Base-by-base conservation (phyloP, 371 early-diverging fungal species). In the Mucor racemosus region DNA sequence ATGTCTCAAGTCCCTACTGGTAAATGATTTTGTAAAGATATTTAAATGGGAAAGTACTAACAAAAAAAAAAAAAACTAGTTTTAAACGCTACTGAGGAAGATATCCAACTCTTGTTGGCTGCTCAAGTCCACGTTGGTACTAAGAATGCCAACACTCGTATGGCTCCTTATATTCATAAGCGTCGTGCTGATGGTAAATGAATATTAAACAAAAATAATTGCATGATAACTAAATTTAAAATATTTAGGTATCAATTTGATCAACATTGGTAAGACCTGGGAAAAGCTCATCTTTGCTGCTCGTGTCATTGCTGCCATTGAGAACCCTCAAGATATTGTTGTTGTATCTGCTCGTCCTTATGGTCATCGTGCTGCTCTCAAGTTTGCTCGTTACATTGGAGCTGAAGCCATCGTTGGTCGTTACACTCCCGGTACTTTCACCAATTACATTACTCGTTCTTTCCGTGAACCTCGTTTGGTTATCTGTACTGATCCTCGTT, bases 381-480 rank as follows among this genome's bases (percentile, higher is more conserved):
- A 99, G 92, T 99, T 95, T 87, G 97, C 98, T 66, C 91, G 92
- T 73, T 92, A 95, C 90, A 97, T 96, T 71, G 98, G 98, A 71
- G 94, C 96, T 67, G 97, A 95, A 84, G 97, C 99, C 76, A 93
- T 98, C 69, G 99, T 99, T 65, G 99, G 99, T 82, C 94, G 99
- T 79, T 99, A 99, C 94, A 99, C 99, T 82, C 99, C 99, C 73
- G 99, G 99, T 89, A 97, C 96, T 81, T 99, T 99, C 91, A 99
- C 99, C 81, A 99, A 99, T 89, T 97, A 98, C 89, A 97, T 95
- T 86, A 99, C 99, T 75, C 97, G 95, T 77, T 86, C 95, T 72
- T 97, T 99, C 92, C 93, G 95, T 86, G 99, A 99, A 88, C 99
- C 99, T 76, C 93, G 99, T 71, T 84, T 99, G 73, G 92, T 99